Percentiles rank a stretch among this genome's conserved stretches.
Evolutionary conservation across 495 filamentous ascomycete species (phyloP).

Genomic region (Tetracladium marchalianum): DNA sequence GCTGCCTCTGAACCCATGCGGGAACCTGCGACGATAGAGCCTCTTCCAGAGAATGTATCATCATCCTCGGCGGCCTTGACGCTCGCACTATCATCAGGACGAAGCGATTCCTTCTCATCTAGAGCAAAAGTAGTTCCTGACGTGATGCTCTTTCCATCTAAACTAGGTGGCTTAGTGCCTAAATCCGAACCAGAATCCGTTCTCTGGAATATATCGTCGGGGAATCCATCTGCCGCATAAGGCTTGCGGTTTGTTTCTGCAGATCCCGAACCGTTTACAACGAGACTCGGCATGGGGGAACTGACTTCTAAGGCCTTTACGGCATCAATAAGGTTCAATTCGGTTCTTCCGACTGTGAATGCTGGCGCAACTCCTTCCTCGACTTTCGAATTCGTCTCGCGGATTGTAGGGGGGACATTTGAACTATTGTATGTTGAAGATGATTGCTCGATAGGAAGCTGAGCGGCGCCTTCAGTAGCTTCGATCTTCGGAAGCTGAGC

Average conservation of each 20-base stretch:
- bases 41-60: constrained; percentile 63
- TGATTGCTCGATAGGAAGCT: background rate
- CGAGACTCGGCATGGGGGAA: constrained; percentile 31
- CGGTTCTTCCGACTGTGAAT: constrained; percentile 5
- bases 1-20: constrained; percentile 73
- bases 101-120: constrained; percentile 89
- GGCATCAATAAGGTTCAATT: constrained; percentile 26
- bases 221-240: constrained; percentile 11
- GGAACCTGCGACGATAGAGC: constrained; percentile 63
- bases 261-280: constrained; percentile 38
- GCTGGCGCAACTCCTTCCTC: background rate
- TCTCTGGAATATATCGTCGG: constrained; percentile 29
- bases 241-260: constrained; percentile 3
- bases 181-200: constrained; percentile 61
- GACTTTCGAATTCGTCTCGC: background rate
- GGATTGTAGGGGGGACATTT: background rate
- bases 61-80: constrained; percentile 84
- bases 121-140: constrained; percentile 86
- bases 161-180: constrained; percentile 74
- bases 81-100: constrained; percentile 89
- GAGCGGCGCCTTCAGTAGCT: background rate
- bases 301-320: constrained; percentile 28
- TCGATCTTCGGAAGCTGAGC: background rate
- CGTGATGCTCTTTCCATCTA: constrained; percentile 84
- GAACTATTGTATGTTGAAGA: background rate